Evolutionary conservation across 345 rosid genomes (phyloP), one percentile per base, ranked within the genome.

Genomic region (Rhodamnia argentea): DNA sequence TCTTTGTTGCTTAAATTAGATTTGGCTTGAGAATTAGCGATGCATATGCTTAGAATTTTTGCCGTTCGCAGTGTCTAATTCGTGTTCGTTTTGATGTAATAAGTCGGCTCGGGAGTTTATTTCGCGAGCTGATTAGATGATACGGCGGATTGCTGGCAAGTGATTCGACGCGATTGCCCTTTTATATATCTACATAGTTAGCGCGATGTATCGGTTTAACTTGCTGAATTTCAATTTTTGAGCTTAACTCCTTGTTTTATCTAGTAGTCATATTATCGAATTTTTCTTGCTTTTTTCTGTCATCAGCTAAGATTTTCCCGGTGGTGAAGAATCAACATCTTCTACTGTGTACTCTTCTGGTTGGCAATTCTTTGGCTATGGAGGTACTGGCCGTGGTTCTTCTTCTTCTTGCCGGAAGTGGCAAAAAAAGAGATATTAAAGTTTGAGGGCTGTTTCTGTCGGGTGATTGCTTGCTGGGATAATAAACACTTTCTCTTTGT

Each of bases 241-340:
- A 11, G 54, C 23, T 84, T n/a, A 7, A 10, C 15, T 26, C 4
- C n/a, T 11, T 50, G 82, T 60, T 58, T 37, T 50, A 16, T 58
- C 44, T 12, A 51, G 20, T 5, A 23, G n/a, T 29, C 50, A 18
- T n/a, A 26, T 29, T 57, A 14, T n/a, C 52, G 26, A 42, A 75
- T 52, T 76, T 70, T 75, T 29, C 70, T 74, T 27, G 59, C 70
- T 42, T 27, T 40, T 59, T 29, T 53, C 86, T 52, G 50, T 85
- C 86, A 62, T 84, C 94, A 96, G 99, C 94, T 24, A 96, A 96
- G 86, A 95, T 96, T 89, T 94, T 93, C 83, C 98, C 98, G 18
- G 98, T 96, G 54, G 99, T 96, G 60, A 95, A 95, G 90, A 96
- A 95, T 91, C 99, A 95, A 86, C 99, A 96, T 90, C 96, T 96